Evolutionary conservation across 345 rosid genomes (phyloP).

Genomic region (Dipteronia sinensis): DNA sequence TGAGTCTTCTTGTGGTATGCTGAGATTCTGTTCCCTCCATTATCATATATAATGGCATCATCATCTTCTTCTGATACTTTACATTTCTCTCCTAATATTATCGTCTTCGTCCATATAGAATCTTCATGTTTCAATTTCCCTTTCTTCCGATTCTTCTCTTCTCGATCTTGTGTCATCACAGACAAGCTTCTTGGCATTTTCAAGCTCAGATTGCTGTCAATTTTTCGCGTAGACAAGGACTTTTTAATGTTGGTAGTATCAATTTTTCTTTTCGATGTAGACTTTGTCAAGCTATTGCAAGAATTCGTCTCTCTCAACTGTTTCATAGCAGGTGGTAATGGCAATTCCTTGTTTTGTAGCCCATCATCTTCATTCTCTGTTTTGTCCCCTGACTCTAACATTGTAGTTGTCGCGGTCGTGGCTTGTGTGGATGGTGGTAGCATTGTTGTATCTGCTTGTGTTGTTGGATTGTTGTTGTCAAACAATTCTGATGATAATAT

Average conservation of each 20-base stretch:
- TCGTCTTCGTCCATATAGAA: slow-evolving; percentile 58
- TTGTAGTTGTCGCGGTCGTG: background rate
- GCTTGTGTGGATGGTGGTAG: background rate
- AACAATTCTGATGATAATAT: background rate
- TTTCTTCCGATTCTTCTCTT: slow-evolving; percentile 22
- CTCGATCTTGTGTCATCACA: slow-evolving; percentile 11
- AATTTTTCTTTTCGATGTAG: slow-evolving; percentile 19
- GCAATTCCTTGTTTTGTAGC: slow-evolving; percentile 23
- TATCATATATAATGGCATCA: slow-evolving; percentile 35
- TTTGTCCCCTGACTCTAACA: background rate
- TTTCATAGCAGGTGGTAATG: slow-evolving; percentile 49
- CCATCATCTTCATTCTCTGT: slow-evolving; percentile 10
- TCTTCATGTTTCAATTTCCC: slow-evolving; percentile 43
- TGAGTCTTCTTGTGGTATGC: slow-evolving; percentile 45
- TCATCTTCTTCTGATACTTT: slow-evolving; percentile 46
- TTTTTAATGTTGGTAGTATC: background rate
- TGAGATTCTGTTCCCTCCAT: slow-evolving; percentile 42
- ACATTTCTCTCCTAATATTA: slow-evolving; percentile 77
- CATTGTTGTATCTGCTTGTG: background rate
- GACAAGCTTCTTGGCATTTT: slow-evolving; percentile 47
- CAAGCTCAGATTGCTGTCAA: slow-evolving; percentile 26
- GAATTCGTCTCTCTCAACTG: slow-evolving; percentile 35
- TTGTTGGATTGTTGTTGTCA: background rate
- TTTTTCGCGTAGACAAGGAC: slow-evolving; percentile 24
- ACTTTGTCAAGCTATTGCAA: slow-evolving; percentile 20